Evolutionary conservation across 805 yeast genomes (phyloP), one percentile per base, ranked within the genome.

Genomic region (Starmerella ratchasimensis): DNA sequence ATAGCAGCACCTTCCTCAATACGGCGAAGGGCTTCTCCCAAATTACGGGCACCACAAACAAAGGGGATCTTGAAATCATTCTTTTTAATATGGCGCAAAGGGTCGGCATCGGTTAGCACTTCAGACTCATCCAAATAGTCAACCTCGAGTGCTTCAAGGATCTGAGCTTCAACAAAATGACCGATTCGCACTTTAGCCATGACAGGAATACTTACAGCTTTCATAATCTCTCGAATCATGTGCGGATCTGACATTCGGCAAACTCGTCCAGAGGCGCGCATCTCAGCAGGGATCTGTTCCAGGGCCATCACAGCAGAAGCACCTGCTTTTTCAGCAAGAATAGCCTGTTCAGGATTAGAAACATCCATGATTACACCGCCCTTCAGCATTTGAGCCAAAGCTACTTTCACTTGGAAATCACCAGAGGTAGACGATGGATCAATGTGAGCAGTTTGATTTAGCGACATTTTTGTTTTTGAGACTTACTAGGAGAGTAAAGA

Each of bases 291-390:
- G 41, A 80, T 81, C 49, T 77, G 63, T 60, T 80, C 93, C 46
- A 80, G 65, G 4, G 93, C 93, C 93, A 80, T 80, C 17, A 80
- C 93, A 11, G 93, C 88, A 61, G 81, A 77, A 11, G 93, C 93
- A 43, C 93, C 93, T 3, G 93, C 88, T 38, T 62, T 65, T 57
- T 80, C 88, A 18, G 93, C 93, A 36, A 80, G 71, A 31, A 64
- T 57, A 17, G 93, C 93, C 60, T 80, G 90, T 52, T 80, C 90
- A 25, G 76, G 76, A 42, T 67, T 78, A 42, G 79, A 82, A 27
- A 79, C 90, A 53, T 61, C 65, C 65, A 61, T 61, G 43, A 61
- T 62, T 34, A 61, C 65, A 25, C 65, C 65, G 27, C 63, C 86
- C 55, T 80, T 80, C 43, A 80, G 67, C 90, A 80, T 80, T 59